Base-by-base conservation (phyloP, 169 alveolate genomes). In the Cystoisospora suis region DNA sequence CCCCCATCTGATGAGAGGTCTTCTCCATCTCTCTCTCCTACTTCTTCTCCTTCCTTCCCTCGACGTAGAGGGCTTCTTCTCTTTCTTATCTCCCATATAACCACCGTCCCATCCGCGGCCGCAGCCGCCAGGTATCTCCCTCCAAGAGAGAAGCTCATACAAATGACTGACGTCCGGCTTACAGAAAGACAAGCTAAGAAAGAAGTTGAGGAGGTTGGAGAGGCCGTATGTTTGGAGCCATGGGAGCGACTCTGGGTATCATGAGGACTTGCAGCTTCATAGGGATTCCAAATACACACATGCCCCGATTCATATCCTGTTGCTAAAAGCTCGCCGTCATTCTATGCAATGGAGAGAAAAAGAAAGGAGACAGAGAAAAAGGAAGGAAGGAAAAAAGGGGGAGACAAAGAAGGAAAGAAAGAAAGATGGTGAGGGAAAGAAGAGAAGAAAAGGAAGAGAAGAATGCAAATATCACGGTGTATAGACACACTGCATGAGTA, bases 221-320 rank as follows among this genome's bases (percentile, higher is more conserved):
- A n/a, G n/a, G n/a, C n/a, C n/a, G n/a, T n/a, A n/a, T n/a, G n/a
- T n/a, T n/a, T n/a, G n/a, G n/a, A n/a, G n/a, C n/a, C n/a, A n/a
- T n/a, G n/a, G n/a, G n/a, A n/a, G n/a, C n/a, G n/a, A n/a, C n/a
- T n/a, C n/a, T n/a, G n/a, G n/a, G n/a, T n/a, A n/a, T n/a, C n/a
- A n/a, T n/a, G n/a, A n/a, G n/a, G n/a, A n/a, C n/a, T n/a, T n/a
- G n/a, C n/a, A n/a, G n/a, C n/a, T 20, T 65, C 77, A 36, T 7
- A 23, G 36, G 77, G 77, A 15, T n/a, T 2, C 90, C 90, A 83
- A 6, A 83, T 65, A 20, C 80, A 27, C 20, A 83, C 80, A 32
- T 56, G 49, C 12, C 90, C 90, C 1, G 90, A 83, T 81, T 83
- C 90, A 45, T 83, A 83, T 42, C 90, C 90, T 58, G 90, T 83